These are phyloP conservation scores for Serendipita sp. DNA, from an alignment of 768 basidiomycete genomes.

Conservation along the genomic window DNA sequence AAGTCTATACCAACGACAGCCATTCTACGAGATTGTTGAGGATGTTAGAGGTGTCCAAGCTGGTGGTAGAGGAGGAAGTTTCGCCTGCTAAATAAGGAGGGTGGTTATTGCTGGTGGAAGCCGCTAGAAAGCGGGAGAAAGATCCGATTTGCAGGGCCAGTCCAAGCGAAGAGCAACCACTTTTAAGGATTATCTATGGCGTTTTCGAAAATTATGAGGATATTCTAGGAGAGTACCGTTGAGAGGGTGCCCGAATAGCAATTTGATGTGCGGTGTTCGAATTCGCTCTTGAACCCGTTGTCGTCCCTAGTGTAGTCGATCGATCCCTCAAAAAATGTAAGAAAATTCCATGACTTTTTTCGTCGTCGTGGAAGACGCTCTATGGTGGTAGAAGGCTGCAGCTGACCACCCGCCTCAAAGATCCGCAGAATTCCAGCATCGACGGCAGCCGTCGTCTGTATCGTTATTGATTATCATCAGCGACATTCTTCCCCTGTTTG, in stretches of 20 bases:
- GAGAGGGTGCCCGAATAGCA: too few relatives aligned
- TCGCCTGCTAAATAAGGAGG: too few relatives aligned
- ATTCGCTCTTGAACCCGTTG: not conserved
- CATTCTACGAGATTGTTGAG: constrained; percentile 28
- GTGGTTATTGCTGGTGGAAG: too few relatives aligned
- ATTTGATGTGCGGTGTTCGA: not conserved
- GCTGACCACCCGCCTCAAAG: not conserved
- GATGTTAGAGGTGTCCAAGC: not conserved
- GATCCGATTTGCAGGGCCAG: too few relatives aligned
- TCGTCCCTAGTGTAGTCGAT: not conserved
- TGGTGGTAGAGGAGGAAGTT: too few relatives aligned
- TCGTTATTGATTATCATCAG: constrained; percentile 1
- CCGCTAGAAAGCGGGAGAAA: too few relatives aligned
- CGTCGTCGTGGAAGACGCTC: not conserved
- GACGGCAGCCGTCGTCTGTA: not conserved
- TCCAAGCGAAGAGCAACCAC: too few relatives aligned
- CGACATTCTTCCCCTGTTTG: not conserved
- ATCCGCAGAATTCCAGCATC: too few relatives aligned
- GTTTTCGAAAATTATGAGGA: too few relatives aligned
- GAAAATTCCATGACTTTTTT: not conserved
- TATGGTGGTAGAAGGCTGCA: not conserved
- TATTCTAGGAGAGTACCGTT: too few relatives aligned
- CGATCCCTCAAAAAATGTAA: not conserved
- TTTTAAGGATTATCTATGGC: too few relatives aligned
- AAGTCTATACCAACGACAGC: constrained; percentile 93